Conservation (phyloP, 2,329 filamentous ascomycete species). For the Purpureocillium takamizusanense region DNA sequence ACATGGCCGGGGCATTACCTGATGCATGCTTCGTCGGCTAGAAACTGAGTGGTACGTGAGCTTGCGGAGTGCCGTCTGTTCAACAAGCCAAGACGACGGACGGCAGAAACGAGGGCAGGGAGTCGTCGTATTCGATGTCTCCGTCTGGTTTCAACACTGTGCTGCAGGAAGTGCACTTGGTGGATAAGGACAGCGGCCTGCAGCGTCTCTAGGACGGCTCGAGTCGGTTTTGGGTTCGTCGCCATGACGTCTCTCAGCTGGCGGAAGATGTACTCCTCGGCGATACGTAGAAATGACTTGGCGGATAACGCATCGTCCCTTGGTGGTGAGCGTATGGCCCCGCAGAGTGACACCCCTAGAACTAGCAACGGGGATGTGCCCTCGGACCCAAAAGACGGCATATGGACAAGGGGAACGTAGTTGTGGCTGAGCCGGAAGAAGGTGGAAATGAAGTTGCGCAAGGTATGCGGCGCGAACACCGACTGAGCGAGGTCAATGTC, state of each 20-base stretch:
- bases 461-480: constrained; percentile 11
- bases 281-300: background rate
- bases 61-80: background rate
- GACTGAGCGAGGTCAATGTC: constrained; percentile 5
- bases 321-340: constrained; percentile 1
- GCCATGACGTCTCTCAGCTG: background rate
- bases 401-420: constrained; percentile 18
- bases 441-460: constrained; percentile 10
- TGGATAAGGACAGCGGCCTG: constrained; percentile 15
- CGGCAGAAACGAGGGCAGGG: constrained; percentile 11
- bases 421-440: constrained; percentile 16
- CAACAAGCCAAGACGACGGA: constrained; percentile 1
- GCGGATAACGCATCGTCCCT: constrained; percentile 1
- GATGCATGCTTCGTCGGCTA: background rate
- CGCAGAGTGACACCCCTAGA: constrained; percentile 9
- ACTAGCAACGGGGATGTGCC: constrained; percentile 7
- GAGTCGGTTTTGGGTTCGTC: background rate
- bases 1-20: background rate
- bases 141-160: constrained; percentile 7
- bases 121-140: constrained; percentile 8
- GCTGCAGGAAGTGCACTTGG: constrained; percentile 11
- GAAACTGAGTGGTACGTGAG: background rate
- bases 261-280: constrained; percentile 1
- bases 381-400: constrained; percentile 12
- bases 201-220: constrained; percentile 9